Percentiles rank a stretch among this genome's conserved stretches.
These are phyloP conservation scores for Zymoseptoria passerinii DNA, from an alignment of 2,329 filamentous ascomycete species.

Conservation along the genomic window DNA sequence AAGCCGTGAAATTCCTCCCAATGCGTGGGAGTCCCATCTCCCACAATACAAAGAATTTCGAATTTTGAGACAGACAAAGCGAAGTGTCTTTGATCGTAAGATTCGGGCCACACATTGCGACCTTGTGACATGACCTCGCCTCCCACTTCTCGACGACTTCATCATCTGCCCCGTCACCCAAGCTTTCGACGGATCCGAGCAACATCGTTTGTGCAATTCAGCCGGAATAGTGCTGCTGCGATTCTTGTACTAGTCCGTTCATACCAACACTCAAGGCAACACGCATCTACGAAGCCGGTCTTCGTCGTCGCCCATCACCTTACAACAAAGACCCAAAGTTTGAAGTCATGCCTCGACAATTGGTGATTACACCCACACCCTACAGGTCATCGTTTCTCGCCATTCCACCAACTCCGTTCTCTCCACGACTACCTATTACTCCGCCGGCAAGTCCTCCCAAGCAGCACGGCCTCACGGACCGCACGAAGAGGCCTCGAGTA, in stretches of 20 bases:
- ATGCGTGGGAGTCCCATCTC: not conserved
- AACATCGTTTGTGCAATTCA: not conserved
- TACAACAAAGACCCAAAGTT: not conserved
- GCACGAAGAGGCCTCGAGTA: constrained; percentile 10
- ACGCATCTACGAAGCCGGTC: constrained; percentile 17
- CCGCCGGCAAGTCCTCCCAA: constrained; percentile 9
- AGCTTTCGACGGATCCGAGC: not conserved
- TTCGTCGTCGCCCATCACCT: constrained; percentile 10
- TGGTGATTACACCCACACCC: constrained; percentile 32
- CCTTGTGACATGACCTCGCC: not conserved
- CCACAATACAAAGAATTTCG: not conserved
- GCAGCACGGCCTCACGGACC: not conserved
- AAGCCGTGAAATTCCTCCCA: not conserved
- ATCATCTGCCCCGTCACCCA: not conserved
- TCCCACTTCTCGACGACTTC: not conserved
- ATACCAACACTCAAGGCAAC: not conserved
- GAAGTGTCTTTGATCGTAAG: not conserved
- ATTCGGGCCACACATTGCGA: not conserved
- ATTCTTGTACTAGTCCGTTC: not conserved
- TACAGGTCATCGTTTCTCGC: constrained; percentile 38
- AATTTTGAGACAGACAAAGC: not conserved
- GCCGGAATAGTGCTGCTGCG: not conserved
- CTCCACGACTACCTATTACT: constrained; percentile 20
- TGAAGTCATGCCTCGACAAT: constrained; percentile 22
- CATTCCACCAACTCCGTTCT: constrained; percentile 39